Base-by-base conservation (phyloP, 2,329 filamentous ascomycete species). In the Akanthomyces uredinophilus region DNA sequence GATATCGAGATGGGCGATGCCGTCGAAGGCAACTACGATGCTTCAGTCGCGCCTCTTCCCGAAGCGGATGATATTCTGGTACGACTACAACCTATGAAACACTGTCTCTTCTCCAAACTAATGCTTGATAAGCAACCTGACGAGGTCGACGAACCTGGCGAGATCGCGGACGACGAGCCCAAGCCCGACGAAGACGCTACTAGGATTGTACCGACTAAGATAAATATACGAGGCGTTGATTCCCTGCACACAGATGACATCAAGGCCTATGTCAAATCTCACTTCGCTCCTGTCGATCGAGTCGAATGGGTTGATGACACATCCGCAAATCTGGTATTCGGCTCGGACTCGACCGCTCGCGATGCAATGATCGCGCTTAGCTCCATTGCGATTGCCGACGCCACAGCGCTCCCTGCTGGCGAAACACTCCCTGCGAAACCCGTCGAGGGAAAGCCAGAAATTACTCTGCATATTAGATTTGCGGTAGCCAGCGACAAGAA, bases 231-330 rank as follows among this genome's bases (percentile, higher is more conserved):
- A 64, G 94, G 94, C 22, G 82, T 98, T 4, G 89, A 96, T 70
- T 86, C 88, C 49, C 79, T 98, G 71, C 91, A 89, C 37, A 92
- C 92, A 32, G 83, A 86, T 61, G 87, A 96, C 66, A 88, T 98
- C 68, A 88, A 89, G 68, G 80, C 83, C 63, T 97, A 92, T 69
- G 85, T 91, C 10, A 76, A 80, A 53, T 82, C 90, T 65, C 84
- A 95, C 73, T 92, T 84, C 69, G 77, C 81, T 41, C 72, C 75
- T 16, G 79, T 87, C 62, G 78, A 83, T 61, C 82, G 84, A 64
- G 81, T 97, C 65, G 92, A 98, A 77, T 99, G 95, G 95, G 92
- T 99, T 67, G 91, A 98, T 73, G 95, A 99, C 74, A 87, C 86
- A 7, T 94, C 92, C 0, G 91, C 92, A 65, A 98, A 98, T 72